These are phyloP conservation scores for Penicillium sclerotiorum DNA, from an alignment of 2,329 filamentous ascomycete genomes.

Conservation along the genomic window DNA sequence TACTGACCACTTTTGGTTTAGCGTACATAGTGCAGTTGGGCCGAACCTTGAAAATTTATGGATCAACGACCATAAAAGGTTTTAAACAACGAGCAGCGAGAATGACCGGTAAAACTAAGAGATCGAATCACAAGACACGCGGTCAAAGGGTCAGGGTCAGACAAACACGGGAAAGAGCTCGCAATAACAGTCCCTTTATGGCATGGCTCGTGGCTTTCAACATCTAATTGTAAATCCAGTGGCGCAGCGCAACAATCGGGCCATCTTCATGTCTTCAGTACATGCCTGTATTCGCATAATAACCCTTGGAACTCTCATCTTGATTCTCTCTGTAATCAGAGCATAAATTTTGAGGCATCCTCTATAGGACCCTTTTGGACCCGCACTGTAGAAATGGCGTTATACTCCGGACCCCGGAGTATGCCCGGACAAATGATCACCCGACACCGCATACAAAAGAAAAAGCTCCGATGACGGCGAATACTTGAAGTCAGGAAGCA, in stretches of 20 bases:
- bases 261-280: too few relatives aligned
- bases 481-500: conserved; percentile 20
- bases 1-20: conserved; percentile 30
- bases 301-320: too few relatives aligned
- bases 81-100: background rate
- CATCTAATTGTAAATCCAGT: too few relatives aligned
- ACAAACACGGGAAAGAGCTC: background rate
- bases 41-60: conserved; percentile 1
- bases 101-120: background rate
- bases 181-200: conserved; percentile 8
- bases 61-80: background rate
- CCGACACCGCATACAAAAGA: conserved; percentile 26
- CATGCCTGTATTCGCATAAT: too few relatives aligned
- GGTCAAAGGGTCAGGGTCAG: too few relatives aligned
- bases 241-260: too few relatives aligned
- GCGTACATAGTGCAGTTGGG: conserved; percentile 9
- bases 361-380: background rate
- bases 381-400: too few relatives aligned
- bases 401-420: conserved; percentile 23
- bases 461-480: conserved; percentile 37
- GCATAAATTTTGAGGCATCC: too few relatives aligned
- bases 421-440: conserved; percentile 24
- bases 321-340: too few relatives aligned
- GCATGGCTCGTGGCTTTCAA: background rate
- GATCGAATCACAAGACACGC: too few relatives aligned